phyloP scores from a whole-genome alignment of 345 rosid species.

The Corchorus olitorius region DNA sequence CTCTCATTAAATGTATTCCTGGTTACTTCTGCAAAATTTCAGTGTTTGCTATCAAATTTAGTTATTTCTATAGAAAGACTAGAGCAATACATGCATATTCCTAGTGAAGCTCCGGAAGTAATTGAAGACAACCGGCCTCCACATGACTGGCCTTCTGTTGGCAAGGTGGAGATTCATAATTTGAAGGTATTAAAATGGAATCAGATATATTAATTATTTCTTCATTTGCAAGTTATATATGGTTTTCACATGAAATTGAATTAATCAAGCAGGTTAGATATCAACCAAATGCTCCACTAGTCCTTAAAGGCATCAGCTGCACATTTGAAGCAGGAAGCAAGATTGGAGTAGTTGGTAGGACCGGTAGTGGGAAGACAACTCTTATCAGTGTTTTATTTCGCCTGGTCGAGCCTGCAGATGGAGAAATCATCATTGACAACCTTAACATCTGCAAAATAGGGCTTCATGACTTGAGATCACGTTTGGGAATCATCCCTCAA shows the following conservation, averaged over 20 bases:
- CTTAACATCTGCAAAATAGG: conserved; percentile 38
- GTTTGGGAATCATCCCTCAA: conserved; percentile 49
- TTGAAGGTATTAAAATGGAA: conserved; percentile 40
- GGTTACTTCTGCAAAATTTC: conserved; percentile 44
- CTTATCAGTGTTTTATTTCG: conserved; percentile 35
- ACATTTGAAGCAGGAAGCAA: conserved; percentile 50
- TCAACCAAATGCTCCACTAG: conserved; percentile 47
- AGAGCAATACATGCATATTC: too few species aligned
- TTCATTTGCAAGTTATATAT: not conserved
- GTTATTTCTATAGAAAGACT: too few species aligned
- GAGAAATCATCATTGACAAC: conserved; percentile 50
- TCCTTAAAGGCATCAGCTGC: conserved; percentile 61
- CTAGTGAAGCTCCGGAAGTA: too few species aligned
- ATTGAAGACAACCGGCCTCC: too few species aligned
- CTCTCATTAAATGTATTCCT: conserved; percentile 53
- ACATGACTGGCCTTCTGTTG: conserved; percentile 47
- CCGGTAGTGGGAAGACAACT: too few species aligned
- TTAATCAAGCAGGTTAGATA: conserved; percentile 46
- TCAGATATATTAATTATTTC: too few species aligned
- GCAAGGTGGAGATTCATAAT: conserved; percentile 49
- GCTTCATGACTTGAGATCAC: not conserved
- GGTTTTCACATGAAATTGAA: not conserved
- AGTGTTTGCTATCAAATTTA: conserved; percentile 46
- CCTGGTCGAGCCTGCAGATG: conserved; percentile 54
- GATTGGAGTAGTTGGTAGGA: conserved; percentile 1